phyloP scores from a whole-genome alignment of 2,329 filamentous ascomycete genomes.

The Fusarium praegraminearum region DNA sequence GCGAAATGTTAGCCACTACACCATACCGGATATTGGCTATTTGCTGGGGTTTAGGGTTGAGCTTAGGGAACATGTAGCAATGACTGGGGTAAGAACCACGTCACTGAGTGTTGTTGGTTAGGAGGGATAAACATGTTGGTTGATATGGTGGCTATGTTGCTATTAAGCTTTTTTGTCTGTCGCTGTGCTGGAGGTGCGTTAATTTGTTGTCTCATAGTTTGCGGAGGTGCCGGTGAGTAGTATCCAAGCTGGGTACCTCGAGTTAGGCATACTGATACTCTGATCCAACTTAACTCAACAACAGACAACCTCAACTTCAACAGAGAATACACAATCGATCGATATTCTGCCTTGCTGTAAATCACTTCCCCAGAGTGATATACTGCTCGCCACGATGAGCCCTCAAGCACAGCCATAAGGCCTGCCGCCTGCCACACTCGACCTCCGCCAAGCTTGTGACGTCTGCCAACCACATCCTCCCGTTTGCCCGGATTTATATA shows the following conservation, averaged over 20 bases:
- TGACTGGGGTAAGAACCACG: too few relatives aligned
- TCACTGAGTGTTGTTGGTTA: neutral
- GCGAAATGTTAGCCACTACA: conserved; percentile 53
- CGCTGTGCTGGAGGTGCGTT: too few relatives aligned
- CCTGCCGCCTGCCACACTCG: neutral
- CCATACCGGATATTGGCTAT: conserved; percentile 47
- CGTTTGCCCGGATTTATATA: neutral
- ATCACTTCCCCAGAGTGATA: neutral
- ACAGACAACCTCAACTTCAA: neutral
- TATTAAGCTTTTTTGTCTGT: neutral
- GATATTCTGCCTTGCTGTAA: neutral
- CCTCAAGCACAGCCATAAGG: neutral
- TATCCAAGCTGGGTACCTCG: too few relatives aligned
- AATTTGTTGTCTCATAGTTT: too few relatives aligned
- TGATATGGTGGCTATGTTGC: neutral
- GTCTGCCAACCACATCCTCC: neutral
- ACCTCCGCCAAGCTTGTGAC: conserved; percentile 10
- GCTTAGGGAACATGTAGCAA: rapidly evolving
- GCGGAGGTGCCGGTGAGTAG: too few relatives aligned
- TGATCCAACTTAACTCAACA: neutral
- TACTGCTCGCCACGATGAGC: neutral
- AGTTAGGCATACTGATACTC: too few relatives aligned
- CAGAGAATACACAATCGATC: neutral
- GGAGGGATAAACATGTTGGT: too few relatives aligned
- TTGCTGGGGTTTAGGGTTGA: neutral